phyloP scores from a whole-genome alignment of 2,329 filamentous ascomycete genomes.

The Elsinoe ampelina region DNA sequence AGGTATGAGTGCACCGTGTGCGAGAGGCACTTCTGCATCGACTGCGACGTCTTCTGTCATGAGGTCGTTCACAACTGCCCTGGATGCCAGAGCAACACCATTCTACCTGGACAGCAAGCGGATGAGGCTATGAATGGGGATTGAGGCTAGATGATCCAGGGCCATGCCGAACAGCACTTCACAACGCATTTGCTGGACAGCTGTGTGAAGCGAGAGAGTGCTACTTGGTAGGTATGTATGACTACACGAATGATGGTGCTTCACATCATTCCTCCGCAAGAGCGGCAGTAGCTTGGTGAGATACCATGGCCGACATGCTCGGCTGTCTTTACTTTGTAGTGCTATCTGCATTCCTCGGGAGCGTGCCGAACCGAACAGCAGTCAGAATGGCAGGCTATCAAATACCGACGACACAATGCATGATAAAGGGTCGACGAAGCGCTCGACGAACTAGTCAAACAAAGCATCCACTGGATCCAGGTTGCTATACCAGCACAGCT shows the following conservation, averaged over 20 bases:
- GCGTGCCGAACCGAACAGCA: neutral
- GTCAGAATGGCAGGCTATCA: too few relatives aligned
- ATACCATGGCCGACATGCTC: neutral
- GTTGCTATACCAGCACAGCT: too few relatives aligned
- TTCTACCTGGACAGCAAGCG: slow-evolving; percentile 21
- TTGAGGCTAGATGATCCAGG: neutral
- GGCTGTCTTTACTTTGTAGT: neutral
- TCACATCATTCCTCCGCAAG: neutral
- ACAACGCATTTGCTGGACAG: too few relatives aligned
- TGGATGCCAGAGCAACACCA: slow-evolving; percentile 55
- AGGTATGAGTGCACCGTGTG: slow-evolving; percentile 88
- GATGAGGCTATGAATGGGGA: neutral
- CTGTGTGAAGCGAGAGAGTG: too few relatives aligned
- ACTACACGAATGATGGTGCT: neutral
- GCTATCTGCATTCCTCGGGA: neutral
- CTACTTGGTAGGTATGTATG: too few relatives aligned
- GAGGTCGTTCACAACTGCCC: slow-evolving; percentile 94
- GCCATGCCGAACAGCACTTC: too few relatives aligned
- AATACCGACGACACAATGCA: too few relatives aligned
- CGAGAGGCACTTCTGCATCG: slow-evolving; percentile 86
- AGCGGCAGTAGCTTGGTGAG: neutral
- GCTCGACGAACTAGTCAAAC: too few relatives aligned
- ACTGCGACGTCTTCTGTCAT: slow-evolving; percentile 93
- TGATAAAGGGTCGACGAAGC: too few relatives aligned
- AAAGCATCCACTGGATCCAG: too few relatives aligned